Conservation (phyloP, 306 rosid genomes). For the Cicer judaicum region DNA sequence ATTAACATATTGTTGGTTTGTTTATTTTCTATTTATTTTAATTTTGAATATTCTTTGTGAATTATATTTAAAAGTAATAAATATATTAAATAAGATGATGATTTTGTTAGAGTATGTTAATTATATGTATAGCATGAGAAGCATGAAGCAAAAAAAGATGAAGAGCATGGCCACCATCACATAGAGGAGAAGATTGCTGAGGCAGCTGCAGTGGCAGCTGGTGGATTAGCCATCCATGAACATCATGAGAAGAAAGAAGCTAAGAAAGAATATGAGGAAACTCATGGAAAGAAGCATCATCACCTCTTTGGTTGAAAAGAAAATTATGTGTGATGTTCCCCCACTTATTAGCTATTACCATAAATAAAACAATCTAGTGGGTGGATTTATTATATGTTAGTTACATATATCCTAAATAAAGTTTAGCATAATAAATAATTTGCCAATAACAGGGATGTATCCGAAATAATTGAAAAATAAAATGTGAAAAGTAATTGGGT, state of each 20-base stretch:
- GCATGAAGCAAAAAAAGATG: slow-evolving; percentile 54
- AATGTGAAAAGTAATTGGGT: too few species aligned
- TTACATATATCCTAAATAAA: not conserved
- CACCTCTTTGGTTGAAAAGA: slow-evolving; percentile 42
- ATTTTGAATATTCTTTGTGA: not conserved
- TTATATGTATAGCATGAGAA: slow-evolving; percentile 55
- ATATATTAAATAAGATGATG: not conserved
- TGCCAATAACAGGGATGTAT: too few species aligned
- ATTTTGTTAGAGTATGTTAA: not conserved
- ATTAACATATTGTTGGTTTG: not conserved
- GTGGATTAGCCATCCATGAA: slow-evolving; percentile 63
- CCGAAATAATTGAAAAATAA: not conserved
- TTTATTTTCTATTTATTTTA: not conserved
- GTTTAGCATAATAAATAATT: not conserved
- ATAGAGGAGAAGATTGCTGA: slow-evolving; percentile 63
- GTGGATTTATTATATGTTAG: not conserved
- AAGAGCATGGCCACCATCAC: slow-evolving; percentile 60
- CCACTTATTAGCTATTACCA: not conserved
- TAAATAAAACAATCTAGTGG: not conserved
- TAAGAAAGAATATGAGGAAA: slow-evolving; percentile 38
- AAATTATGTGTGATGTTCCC: not conserved
- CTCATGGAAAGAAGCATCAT: slow-evolving; percentile 45
- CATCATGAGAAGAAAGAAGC: slow-evolving; percentile 62
- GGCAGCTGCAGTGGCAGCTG: slow-evolving; percentile 52
- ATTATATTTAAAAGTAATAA: not conserved